Percentiles rank a stretch among this genome's conserved stretches.
These are phyloP conservation scores for Acanthamoeba healyi DNA, from an alignment of 208 protist genomes.

Conservation along the genomic window DNA sequence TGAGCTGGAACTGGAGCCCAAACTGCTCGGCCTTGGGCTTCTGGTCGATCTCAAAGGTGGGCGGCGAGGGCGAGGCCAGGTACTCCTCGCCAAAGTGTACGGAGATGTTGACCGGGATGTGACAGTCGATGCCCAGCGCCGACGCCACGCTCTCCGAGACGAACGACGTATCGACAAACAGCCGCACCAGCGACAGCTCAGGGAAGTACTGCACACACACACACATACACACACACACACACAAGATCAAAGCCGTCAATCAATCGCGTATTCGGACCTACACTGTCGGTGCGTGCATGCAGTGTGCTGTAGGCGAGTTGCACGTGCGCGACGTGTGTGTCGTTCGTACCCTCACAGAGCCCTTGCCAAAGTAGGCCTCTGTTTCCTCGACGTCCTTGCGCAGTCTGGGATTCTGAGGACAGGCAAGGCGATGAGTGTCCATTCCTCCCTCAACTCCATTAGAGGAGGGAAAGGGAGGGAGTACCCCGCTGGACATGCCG, in stretches of 20 bases:
- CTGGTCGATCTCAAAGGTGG: conserved; percentile 65
- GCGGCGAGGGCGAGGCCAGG: conserved; percentile 43
- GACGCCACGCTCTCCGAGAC: background rate
- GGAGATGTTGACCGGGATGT: conserved; percentile 53
- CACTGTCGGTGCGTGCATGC: too few species aligned
- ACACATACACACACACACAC: too few species aligned
- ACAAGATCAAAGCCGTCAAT: too few species aligned
- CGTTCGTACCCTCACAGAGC: conserved; percentile 6
- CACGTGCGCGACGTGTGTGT: too few species aligned
- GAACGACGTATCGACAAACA: conserved; percentile 48
- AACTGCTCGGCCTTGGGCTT: conserved; percentile 67
- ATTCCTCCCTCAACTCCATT: too few species aligned
- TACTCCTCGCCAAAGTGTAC: conserved; percentile 58
- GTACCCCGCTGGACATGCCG: conserved; percentile 12
- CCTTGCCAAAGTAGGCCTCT: conserved; percentile 54
- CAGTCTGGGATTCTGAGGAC: background rate
- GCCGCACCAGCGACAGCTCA: conserved; percentile 64
- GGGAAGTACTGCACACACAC: conserved; percentile 66
- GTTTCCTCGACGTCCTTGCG: conserved; percentile 59
- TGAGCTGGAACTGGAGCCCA: conserved; percentile 64
- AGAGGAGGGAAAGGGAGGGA: too few species aligned
- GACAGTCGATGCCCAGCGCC: conserved; percentile 41
- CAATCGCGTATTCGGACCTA: too few species aligned
- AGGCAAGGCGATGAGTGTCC: background rate
- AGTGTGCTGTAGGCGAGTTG: too few species aligned